Evolutionary conservation across 2,329 filamentous ascomycete species (phyloP).

Genomic region (Hymenoscyphus albidus): DNA sequence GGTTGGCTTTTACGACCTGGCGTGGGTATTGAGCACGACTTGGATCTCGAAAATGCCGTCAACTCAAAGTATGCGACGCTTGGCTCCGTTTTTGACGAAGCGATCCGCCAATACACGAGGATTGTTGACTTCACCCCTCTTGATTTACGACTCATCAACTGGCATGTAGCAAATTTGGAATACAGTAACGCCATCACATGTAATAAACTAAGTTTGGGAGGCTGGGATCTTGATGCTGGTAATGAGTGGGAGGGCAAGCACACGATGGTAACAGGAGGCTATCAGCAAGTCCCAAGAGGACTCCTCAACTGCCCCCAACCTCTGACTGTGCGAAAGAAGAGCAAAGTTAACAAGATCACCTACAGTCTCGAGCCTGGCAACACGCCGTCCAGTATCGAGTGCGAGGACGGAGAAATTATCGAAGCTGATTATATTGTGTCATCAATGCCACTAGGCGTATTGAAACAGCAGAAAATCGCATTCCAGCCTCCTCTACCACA

Average conservation of each 20-base stretch:
- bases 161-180: constrained; percentile 97
- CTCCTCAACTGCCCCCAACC: constrained; percentile 72
- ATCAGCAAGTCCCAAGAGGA: constrained; percentile 87
- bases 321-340: constrained; percentile 72
- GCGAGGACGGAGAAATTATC: constrained; percentile 70
- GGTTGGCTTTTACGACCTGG: constrained; percentile 74
- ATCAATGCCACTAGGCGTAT: constrained; percentile 83
- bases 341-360: constrained; percentile 66
- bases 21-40: constrained; percentile 57
- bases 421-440: constrained; percentile 89
- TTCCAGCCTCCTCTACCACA: constrained; percentile 88
- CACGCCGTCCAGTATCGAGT: constrained; percentile 61
- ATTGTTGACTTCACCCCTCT: constrained; percentile 79
- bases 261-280: constrained; percentile 88
- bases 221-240: constrained; percentile 96
- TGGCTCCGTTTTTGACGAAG: constrained; percentile 86
- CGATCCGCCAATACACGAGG: constrained; percentile 80
- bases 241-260: constrained; percentile 97
- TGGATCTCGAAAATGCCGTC: constrained; percentile 67
- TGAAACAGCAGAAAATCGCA: constrained; percentile 77
- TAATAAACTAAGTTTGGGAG: constrained; percentile 77
- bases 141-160: constrained; percentile 89
- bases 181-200: constrained; percentile 94
- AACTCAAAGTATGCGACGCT: constrained; percentile 65
- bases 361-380: constrained; percentile 51